These are phyloP conservation scores for Ilyonectria sp. DNA, from an alignment of 2,329 filamentous ascomycete genomes.

Conservation along the genomic window DNA sequence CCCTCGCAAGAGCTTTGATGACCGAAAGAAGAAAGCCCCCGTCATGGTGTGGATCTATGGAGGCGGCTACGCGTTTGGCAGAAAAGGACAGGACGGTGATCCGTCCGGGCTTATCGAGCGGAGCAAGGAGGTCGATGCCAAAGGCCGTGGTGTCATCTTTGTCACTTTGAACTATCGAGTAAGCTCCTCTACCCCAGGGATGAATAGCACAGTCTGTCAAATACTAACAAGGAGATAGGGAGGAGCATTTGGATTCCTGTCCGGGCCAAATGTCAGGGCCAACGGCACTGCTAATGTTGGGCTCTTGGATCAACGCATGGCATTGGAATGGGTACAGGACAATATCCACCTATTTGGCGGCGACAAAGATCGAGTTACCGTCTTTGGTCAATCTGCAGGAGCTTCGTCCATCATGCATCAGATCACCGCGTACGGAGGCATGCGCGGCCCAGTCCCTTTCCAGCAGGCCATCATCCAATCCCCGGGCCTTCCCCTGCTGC, in stretches of 20 bases:
- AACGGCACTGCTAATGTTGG: neutral
- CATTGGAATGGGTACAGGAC: neutral
- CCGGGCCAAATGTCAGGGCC: neutral
- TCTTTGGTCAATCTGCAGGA: neutral
- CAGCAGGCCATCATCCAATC: neutral
- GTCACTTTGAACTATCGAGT: neutral
- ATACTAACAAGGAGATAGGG: neutral
- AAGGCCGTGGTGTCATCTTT: neutral
- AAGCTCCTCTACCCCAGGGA: neutral
- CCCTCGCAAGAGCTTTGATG: neutral
- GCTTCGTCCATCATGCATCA: neutral
- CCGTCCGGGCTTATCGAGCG: constrained; percentile 4
- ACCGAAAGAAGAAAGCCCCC: neutral
- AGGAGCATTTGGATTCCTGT: neutral
- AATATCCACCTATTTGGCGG: neutral
- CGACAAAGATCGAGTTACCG: neutral
- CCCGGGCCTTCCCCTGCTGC: constrained; percentile 10
- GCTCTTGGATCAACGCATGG: neutral
- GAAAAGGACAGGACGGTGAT: constrained; percentile 5
- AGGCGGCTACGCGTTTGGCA: constrained; percentile 1
- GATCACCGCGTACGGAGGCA: neutral
- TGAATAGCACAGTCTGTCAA: neutral
- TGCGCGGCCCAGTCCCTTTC: neutral
- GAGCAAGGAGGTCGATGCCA: constrained; percentile 4
- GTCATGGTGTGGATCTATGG: constrained; percentile 10